These are phyloP conservation scores for Lepiota subincarnata DNA, from an alignment of 768 basidiomycete genomes.

Conservation along the genomic window DNA sequence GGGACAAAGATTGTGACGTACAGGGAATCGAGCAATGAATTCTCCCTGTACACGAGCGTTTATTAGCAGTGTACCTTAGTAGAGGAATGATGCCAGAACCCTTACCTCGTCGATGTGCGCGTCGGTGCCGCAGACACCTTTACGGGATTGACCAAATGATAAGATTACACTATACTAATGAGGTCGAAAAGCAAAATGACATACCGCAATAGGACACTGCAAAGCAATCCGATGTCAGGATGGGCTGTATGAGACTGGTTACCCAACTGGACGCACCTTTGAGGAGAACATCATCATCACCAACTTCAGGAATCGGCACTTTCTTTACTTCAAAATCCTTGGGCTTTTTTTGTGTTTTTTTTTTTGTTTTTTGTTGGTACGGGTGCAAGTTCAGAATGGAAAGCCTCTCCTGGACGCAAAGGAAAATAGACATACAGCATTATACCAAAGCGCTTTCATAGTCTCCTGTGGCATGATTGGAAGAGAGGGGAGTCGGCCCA, in stretches of 20 bases:
- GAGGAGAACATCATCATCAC: conserved; percentile 54
- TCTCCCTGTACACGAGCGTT: conserved; percentile 42
- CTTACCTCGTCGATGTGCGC: conserved; percentile 44
- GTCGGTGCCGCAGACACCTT: conserved; percentile 64
- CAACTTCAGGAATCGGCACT: conserved; percentile 48
- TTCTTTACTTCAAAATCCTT: conserved; percentile 48
- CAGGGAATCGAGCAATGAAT: conserved; percentile 69
- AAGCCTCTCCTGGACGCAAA: no score
- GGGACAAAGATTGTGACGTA: conserved; percentile 24
- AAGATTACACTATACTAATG: no score
- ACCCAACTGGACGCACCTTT: conserved; percentile 39
- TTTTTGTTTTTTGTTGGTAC: no score
- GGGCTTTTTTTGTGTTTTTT: conserved; percentile 33
- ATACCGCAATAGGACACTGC: conserved; percentile 37
- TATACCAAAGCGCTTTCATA: conserved; percentile 18
- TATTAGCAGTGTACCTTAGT: conserved; percentile 3
- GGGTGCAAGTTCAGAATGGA: no score
- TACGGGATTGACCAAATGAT: no score
- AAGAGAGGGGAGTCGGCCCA: no score
- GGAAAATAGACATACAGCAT: conserved; percentile 8
- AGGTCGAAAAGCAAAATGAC: not conserved
- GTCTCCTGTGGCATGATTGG: conserved; percentile 5
- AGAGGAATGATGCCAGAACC: not conserved
- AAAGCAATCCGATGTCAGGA: not conserved
- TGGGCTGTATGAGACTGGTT: not conserved